These are phyloP conservation scores for Nephelium lappaceum DNA, from an alignment of 345 rosid genomes.

Conservation along the genomic window DNA sequence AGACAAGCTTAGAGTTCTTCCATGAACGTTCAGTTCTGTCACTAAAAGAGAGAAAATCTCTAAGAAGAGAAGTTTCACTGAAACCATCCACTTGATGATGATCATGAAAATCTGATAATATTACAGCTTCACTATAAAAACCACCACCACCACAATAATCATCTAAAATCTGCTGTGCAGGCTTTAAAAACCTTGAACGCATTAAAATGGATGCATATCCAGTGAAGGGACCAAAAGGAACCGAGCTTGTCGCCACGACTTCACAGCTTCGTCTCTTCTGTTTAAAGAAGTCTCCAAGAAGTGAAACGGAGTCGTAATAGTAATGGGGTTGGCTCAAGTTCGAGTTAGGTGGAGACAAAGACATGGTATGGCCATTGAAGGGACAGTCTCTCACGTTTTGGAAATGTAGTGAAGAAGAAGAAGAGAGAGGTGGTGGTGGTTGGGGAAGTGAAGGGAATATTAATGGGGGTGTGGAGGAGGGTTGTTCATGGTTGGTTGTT, in stretches of 20 bases:
- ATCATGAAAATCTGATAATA: neutral
- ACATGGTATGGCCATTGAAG: too few species aligned
- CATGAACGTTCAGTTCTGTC: slow-evolving; percentile 30
- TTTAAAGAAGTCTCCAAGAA: slow-evolving; percentile 23
- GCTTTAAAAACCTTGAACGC: slow-evolving; percentile 39
- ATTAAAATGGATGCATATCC: slow-evolving; percentile 36
- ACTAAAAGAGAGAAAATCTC: slow-evolving; percentile 25
- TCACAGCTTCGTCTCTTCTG: slow-evolving; percentile 11
- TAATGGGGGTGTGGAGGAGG: slow-evolving; percentile 5
- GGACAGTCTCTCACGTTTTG: neutral
- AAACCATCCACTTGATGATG: slow-evolving; percentile 21
- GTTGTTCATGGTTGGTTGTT: slow-evolving; percentile 20
- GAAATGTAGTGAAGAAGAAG: neutral
- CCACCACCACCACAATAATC: slow-evolving; percentile 29
- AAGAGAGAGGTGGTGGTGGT: neutral
- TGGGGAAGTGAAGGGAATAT: slow-evolving; percentile 4
- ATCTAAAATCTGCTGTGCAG: slow-evolving; percentile 39
- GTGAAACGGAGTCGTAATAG: slow-evolving; percentile 11
- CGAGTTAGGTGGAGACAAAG: slow-evolving; percentile 23
- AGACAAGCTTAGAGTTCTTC: slow-evolving; percentile 39
- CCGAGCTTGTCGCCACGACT: slow-evolving; percentile 23
- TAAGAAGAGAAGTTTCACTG: slow-evolving; percentile 15
- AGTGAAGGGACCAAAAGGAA: slow-evolving; percentile 43
- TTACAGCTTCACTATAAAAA: neutral
- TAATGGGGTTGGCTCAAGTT: neutral